phyloP scores from a whole-genome alignment of 2,329 filamentous ascomycete species.

The Botryosphaeria agaves region DNA sequence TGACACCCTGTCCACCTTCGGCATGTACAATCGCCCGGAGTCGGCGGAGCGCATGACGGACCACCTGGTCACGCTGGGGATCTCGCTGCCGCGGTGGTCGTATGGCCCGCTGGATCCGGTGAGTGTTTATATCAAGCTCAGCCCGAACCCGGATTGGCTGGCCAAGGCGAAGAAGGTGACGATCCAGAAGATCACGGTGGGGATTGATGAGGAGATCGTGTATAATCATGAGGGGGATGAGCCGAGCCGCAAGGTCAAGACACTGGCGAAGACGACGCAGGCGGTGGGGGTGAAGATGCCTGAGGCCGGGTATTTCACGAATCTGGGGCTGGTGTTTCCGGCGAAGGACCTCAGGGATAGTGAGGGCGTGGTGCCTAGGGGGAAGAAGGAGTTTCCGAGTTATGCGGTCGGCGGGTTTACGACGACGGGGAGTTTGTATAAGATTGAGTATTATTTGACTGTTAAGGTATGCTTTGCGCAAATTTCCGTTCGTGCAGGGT shows the following conservation, averaged over 20 bases:
- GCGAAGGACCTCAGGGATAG: slow-evolving; percentile 73
- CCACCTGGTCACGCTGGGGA: slow-evolving; percentile 79
- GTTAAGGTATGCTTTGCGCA: slow-evolving; percentile 65
- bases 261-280: slow-evolving; percentile 69
- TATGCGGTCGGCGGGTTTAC: slow-evolving; percentile 86
- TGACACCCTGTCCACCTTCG: slow-evolving; percentile 93
- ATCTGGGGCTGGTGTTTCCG: slow-evolving; percentile 79
- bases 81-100: slow-evolving; percentile 87
- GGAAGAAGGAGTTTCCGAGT: slow-evolving; percentile 73
- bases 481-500: too few relatives aligned
- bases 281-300: slow-evolving; percentile 69
- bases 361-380: slow-evolving; percentile 73
- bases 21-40: slow-evolving; percentile 97
- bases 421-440: slow-evolving; percentile 85
- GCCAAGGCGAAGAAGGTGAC: slow-evolving; percentile 81
- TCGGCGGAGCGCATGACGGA: slow-evolving; percentile 72
- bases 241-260: slow-evolving; percentile 76
- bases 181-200: slow-evolving; percentile 83
- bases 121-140: slow-evolving; percentile 86
- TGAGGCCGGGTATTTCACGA: slow-evolving; percentile 82
- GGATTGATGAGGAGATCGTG: slow-evolving; percentile 95
- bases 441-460: slow-evolving; percentile 91
- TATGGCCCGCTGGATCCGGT: slow-evolving; percentile 93
- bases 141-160: slow-evolving; percentile 83
- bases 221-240: slow-evolving; percentile 97